Percentiles rank a stretch among this genome's conserved stretches.
These are phyloP conservation scores for Hypoxylon lenormandii DNA, from an alignment of 495 filamentous ascomycete species.

Conservation along the genomic window DNA sequence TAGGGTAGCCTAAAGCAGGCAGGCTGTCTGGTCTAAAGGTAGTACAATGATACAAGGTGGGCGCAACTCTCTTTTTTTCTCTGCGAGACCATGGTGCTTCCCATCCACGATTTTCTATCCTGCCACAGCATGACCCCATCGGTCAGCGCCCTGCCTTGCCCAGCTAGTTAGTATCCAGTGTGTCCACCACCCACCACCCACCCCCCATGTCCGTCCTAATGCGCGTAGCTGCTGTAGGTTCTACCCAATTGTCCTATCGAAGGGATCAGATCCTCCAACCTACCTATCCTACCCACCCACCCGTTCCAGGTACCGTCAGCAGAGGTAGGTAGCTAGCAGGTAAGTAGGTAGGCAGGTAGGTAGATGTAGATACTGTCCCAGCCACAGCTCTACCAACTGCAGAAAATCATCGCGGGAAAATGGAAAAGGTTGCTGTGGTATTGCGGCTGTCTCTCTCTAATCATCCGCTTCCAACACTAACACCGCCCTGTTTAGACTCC, in stretches of 20 bases:
- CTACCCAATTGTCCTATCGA: no score
- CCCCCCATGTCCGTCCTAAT: no score
- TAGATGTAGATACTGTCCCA: background rate
- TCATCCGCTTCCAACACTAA: slow-evolving; percentile 26
- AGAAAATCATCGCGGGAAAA: slow-evolving; percentile 22
- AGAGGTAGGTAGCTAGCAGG: no score
- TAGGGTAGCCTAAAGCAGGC: slow-evolving; percentile 10
- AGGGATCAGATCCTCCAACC: no score
- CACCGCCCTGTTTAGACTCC: slow-evolving; percentile 18
- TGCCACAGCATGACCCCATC: background rate
- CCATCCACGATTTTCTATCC: slow-evolving; percentile 6
- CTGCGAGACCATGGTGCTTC: slow-evolving; percentile 18
- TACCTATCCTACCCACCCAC: background rate
- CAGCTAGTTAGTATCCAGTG: no score
- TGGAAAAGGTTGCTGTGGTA: slow-evolving; percentile 31
- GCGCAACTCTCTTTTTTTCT: background rate
- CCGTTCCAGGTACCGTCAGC: background rate
- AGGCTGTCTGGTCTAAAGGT: slow-evolving; percentile 3
- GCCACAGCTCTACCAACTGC: background rate
- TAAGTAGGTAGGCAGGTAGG: background rate
- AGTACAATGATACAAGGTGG: slow-evolving; percentile 30
- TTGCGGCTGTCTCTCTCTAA: slow-evolving; percentile 9
- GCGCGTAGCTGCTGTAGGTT: no score
- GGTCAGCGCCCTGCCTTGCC: no score
- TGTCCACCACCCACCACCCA: no score